Evolutionary conservation across 108 stramenopile species (phyloP), one percentile per base, ranked within the genome.

Genomic region (Phaeodactylum tricornutum): DNA sequence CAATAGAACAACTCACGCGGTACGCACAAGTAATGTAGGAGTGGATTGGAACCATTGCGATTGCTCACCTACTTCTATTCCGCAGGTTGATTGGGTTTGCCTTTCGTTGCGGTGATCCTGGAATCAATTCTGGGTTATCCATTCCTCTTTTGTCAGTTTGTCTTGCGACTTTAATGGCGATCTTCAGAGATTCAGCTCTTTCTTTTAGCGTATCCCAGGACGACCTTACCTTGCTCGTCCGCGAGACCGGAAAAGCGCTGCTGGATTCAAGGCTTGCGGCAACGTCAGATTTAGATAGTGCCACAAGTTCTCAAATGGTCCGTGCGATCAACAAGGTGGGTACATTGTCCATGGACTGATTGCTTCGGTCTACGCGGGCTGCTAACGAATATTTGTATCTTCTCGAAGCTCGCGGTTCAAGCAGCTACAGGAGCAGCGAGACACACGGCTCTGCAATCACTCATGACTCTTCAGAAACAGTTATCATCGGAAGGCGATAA

Each of bases 241-340:
- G 63, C 9, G 61, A 69, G 53, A 62, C 74, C 11, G 68, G 71
- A 9, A 50, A 60, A 37, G 75, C 66, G 6, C 58, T 90, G n/a
- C 47, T 90, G 15, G 88, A 90, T 49, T 50, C 64, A 35, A 56
- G 84, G 16, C 67, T 90, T 12, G 64, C 67, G 16, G 40, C 58
- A 22, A 31, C 64, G 26, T 55, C 55, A 14, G 28, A 51, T 37
- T 45, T 75, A 23, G 66, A 71, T 36, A 61, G 63, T 40, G 59
- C 73, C 15, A 80, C 76, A 14, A 65, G 62, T 38, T 58, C 68
- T 16, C 66, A 74, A 33, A 69, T 80, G 65, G 74, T 78, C 16
- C 68, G 67, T 17, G 77, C 67, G 29, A 81, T 81, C 47, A 90
- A 86, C 48, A 90, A 83, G 72, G 76, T 75, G 56, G 33, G 56